Evolutionary conservation across 2,329 filamentous ascomycete genomes (phyloP), one percentile per base, ranked within the genome.

Genomic region (Endoconidiophora laricicola): DNA sequence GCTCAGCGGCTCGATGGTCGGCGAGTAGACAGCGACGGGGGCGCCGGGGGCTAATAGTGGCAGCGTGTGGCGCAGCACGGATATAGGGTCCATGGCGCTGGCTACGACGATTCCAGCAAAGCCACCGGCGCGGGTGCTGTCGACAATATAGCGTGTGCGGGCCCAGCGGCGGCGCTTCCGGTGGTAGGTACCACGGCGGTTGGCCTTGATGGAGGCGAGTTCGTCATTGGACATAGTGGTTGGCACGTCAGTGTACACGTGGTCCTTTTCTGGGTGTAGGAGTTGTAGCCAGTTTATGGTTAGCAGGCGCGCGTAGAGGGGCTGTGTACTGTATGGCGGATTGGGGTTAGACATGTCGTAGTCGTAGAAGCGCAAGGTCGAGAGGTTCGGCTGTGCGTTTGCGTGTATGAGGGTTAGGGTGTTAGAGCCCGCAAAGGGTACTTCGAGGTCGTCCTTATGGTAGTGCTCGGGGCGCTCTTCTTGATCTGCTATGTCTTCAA

Each of bases 231-330:
- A 58, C 1, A 81, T 69, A 0, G 66, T 61, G 0, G 76, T 69
- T 0, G 86, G 82, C 48, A 81, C 74, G 23, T 75, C 72, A 29
- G 69, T 65, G 64, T 94, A 94, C 3, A 82, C 77, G 1, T 75
- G 72, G 62, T 96, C 91, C 26, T 78, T 69, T 36, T 76, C 67
- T 0, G 91, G 91, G 22, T 83, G 73, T 14, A 95, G 68, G 4
- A 98, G 76, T 64, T 96, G 90, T 2, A 98, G 75, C 88, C 90
- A 98, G 24, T 86, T 90, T 26, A 96, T 70, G 4, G 82, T 78
- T 58, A 90, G 81, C 47, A 98, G 76, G 61, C 91, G 81, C 14
- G 76, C 81, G 63, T 82, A 75, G 9, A 98, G 76, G 0, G 91
- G 90, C 61, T 96, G 91, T 22, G 78, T 69, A 12, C 74, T 69